These are phyloP conservation scores for Russula emetica DNA, from an alignment of 768 basidiomycete species.

Conservation along the genomic window DNA sequence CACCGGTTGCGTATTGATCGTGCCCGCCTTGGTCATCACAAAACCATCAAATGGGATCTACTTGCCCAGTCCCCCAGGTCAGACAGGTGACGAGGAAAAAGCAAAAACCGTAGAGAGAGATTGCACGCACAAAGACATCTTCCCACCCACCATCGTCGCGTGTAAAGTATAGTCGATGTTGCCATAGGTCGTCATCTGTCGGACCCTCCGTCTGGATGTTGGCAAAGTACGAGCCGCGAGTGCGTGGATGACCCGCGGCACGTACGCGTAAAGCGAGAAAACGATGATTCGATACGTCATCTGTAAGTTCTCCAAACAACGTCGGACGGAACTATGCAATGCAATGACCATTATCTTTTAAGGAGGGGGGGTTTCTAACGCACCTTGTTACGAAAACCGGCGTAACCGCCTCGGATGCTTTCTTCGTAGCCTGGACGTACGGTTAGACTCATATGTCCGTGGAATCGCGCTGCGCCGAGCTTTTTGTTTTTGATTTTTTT, in stretches of 20 bases:
- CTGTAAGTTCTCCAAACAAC: conserved; percentile 78
- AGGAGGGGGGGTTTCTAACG: conserved; percentile 7
- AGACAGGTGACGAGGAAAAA: neutral
- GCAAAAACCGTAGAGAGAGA: conserved; percentile 30
- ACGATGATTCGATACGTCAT: conserved; percentile 77
- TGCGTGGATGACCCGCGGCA: conserved; percentile 68
- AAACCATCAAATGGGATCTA: conserved; percentile 82
- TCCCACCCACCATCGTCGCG: conserved; percentile 69
- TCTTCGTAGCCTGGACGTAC: conserved; percentile 65
- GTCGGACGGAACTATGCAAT: conserved; percentile 61
- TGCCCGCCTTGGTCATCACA: conserved; percentile 68
- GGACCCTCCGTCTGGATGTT: conserved; percentile 89
- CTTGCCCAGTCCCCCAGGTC: neutral
- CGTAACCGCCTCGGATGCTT: conserved; percentile 79
- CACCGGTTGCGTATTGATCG: conserved; percentile 65
- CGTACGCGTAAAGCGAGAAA: conserved; percentile 80
- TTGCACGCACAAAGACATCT: conserved; percentile 72
- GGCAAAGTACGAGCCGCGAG: conserved; percentile 83
- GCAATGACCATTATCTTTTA: no score
- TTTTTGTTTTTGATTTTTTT: neutral
- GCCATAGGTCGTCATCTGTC: conserved; percentile 85
- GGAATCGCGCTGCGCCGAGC: conserved; percentile 59
- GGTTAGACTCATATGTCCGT: conserved; percentile 70
- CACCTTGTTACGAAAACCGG: conserved; percentile 85
- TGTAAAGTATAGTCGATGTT: conserved; percentile 82